Base-by-base conservation (phyloP, 179 eudicot genomes). In the Spergularia azorica region DNA sequence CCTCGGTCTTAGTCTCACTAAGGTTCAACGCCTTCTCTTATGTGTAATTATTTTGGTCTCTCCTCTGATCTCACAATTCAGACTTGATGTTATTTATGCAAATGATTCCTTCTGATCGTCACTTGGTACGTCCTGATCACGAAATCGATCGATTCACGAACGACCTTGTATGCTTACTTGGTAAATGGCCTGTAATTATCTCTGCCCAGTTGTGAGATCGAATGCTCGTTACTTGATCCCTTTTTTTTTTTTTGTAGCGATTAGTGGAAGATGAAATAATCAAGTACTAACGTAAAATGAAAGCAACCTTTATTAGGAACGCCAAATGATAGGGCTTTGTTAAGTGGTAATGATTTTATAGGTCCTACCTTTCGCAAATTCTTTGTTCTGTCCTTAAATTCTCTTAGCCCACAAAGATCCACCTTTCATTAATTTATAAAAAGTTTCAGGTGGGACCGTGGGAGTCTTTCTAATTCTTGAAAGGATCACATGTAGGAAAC, bases 1-100 rank as follows among this genome's bases (percentile, higher is more conserved):
- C 97, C 98, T 26, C 92, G 97, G 10, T 76, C 87, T 13, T 86
- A 69, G 73, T 75, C 77, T 32, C 66, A 36, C 62, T 10, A 2
- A 48, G 70, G 55, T 41, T 63, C 58, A 10, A 50, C 7, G 0
- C 38, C 64, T 17, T 58, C 2, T 13, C 41, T 10, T 48, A 21
- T 73, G 76, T 72, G 59, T 70, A 54, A 70, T 51, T 70, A 52
- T 20, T 26, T 36, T 70, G 16, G 7, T 15, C 17, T 18, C 39
- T 57, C 36, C 21, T 61, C 60, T 50, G 57, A 15, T 16, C 65
- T n/a, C 21, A 11, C 20, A 58, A 13, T 2, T 56, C 4, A 56
- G 3, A 43, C 15, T 4, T 12, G 3, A 56, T 63, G 32, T 13
- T 32, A 1, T 73, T 38, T 38, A 61, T 65, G 76, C 72, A 43